Base-by-base conservation (phyloP, 305 asterid genomes). In the Fraxinus floribunda region DNA sequence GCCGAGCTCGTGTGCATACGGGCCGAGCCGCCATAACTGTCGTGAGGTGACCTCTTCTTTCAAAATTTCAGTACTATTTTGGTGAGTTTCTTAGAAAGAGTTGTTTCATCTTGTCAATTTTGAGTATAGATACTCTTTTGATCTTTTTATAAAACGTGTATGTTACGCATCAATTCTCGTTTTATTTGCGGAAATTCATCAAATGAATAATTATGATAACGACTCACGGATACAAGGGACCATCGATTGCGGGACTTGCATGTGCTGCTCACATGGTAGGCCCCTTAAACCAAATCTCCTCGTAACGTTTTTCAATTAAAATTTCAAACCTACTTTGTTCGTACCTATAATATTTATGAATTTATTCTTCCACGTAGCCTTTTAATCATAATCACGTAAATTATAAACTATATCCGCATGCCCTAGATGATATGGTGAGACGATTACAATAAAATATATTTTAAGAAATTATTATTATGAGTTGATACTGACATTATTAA, bases 261-360 rank as follows among this genome's bases (percentile, higher is more conserved):
- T 89, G 92, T 92, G 92, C 90, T 78, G 79, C 84, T 84, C 85
- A 92, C 95, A 80, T 90, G 95, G 94, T 92, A 84, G 94, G 92
- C 30, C 85, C 2, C 91, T 78, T 72, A 3, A 18, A 41, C 15
- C 82, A 29, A 34, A 20, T 70, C 44, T 74, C 13, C 15, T 13
- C 11, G 10, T 3, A 22, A 34, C 39, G 11, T 5, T 79, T 80
- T 84, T 84, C n/a, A 70, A 78, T 20, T 75, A 57, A 72, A 79
- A 49, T 49, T 49, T 64, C 34, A 38, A 38, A 80, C 38, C 86
- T 41, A 75, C 6, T 78, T 79, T 26, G 6, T 26, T 30, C 44
- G 52, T 64, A 74, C 81, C 44, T 62, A 77, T 75, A 77, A 64
- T 71, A 44, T 81, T 79, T 78, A 86, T 44, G 73, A 82, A 20